Evolutionary conservation across 805 yeast species (phyloP).

Genomic region (Metschnikowia noctiluminum): DNA sequence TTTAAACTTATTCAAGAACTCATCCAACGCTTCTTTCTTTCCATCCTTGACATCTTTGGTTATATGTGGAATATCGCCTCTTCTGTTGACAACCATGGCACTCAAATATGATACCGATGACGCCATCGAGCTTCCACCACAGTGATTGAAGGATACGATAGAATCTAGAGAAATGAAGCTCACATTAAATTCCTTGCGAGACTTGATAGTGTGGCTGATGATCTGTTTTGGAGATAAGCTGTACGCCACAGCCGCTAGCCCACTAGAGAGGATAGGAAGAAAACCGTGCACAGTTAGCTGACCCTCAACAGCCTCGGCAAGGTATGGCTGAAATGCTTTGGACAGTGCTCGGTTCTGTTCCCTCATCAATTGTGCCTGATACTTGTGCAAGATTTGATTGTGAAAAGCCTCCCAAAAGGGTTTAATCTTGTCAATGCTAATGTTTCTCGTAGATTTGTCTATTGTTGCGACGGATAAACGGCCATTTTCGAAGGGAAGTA

Average conservation of each 20-base stretch:
- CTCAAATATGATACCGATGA: slow-evolving; percentile 7
- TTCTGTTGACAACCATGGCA: slow-evolving; percentile 3
- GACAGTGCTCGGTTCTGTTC: slow-evolving; percentile 17
- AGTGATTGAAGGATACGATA: not conserved
- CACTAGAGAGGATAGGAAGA: slow-evolving; percentile 5
- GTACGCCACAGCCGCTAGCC: slow-evolving; percentile 10
- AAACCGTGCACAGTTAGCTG: slow-evolving; percentile 17
- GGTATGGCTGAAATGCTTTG: slow-evolving; percentile 15
- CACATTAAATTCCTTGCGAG: slow-evolving; percentile 11
- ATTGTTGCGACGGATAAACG: slow-evolving; percentile 6
- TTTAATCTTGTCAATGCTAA: not conserved
- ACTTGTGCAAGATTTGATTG: slow-evolving; percentile 18
- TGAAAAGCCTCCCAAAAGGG: slow-evolving; percentile 17
- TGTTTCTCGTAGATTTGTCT: not conserved
- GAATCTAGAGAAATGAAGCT: slow-evolving; percentile 6
- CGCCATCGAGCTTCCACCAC: not conserved
- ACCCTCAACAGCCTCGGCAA: slow-evolving; percentile 26
- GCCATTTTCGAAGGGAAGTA: slow-evolving; percentile 13
- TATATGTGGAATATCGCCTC: slow-evolving; percentile 1
- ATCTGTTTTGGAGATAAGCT: slow-evolving; percentile 10
- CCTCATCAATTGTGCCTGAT: slow-evolving; percentile 8
- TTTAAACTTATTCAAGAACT: slow-evolving; percentile 17
- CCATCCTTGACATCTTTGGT: slow-evolving; percentile 3
- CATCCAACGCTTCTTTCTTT: slow-evolving; percentile 1
- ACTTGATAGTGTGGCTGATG: slow-evolving; percentile 23